phyloP scores from a whole-genome alignment of 192 early-diverging fungal genomes.

The Coemansia sp. region DNA sequence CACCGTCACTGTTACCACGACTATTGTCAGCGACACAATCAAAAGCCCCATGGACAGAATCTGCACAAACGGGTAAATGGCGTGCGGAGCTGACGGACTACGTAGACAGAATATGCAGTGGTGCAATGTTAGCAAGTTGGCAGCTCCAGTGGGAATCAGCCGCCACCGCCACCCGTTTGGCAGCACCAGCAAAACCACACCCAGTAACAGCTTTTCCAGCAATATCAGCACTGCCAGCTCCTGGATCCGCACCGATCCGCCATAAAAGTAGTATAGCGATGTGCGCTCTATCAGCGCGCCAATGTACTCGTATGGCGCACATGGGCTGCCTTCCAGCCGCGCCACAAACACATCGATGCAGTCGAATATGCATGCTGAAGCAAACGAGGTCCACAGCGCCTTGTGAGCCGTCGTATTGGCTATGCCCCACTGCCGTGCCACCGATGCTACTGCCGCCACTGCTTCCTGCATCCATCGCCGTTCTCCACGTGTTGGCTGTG shows the following conservation, averaged over 20 bases:
- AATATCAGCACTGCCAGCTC: conserved; percentile 37
- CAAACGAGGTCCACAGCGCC: conserved; percentile 41
- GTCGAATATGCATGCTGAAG: conserved; percentile 35
- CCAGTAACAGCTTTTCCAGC: conserved; percentile 37
- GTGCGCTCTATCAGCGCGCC: conserved; percentile 47
- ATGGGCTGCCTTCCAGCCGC: conserved; percentile 50
- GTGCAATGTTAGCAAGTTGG: conserved; percentile 30
- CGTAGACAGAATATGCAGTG: conserved; percentile 44
- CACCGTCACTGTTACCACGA: conserved; percentile 28
- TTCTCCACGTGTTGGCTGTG: neutral
- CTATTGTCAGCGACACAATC: conserved; percentile 29
- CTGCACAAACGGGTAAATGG: conserved; percentile 46
- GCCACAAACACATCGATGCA: conserved; percentile 52
- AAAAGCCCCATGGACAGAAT: conserved; percentile 40
- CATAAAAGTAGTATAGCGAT: conserved; percentile 50
- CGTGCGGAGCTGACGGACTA: conserved; percentile 12
- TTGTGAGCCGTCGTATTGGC: neutral
- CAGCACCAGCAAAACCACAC: conserved; percentile 22
- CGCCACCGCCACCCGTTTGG: conserved; percentile 50
- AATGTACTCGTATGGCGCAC: conserved; percentile 48
- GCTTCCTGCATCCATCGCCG: conserved; percentile 28
- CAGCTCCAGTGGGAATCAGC: conserved; percentile 30
- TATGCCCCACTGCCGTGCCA: conserved; percentile 19
- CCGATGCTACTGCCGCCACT: conserved; percentile 6
- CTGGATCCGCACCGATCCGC: conserved; percentile 41